A percentile compares a stretch with the other conserved stretches of the same genome.
These are phyloP conservation scores for Paramarasmius palmivorus DNA, from an alignment of 1,284 basidiomycete species.

Conservation along the genomic window DNA sequence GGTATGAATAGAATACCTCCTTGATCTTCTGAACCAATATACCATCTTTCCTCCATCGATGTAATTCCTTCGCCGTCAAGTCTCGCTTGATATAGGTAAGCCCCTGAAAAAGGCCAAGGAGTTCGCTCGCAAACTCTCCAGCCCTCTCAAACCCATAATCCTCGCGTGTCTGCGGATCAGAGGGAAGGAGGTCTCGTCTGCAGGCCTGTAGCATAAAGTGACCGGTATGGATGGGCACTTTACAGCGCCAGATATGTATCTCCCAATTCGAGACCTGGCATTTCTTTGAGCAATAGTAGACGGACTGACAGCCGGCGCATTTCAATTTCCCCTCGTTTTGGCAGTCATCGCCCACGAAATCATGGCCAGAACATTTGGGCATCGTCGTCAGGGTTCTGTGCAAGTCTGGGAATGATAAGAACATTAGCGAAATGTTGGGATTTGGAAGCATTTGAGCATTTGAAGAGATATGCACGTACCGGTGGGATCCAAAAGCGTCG, in stretches of 20 bases:
- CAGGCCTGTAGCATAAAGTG: conserved; percentile 31
- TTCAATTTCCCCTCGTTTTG: background rate
- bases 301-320: conserved; percentile 17
- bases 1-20: conserved; percentile 24
- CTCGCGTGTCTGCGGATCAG: conserved; percentile 28
- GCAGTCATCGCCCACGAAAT: background rate
- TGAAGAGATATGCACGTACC: no score
- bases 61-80: conserved; percentile 26
- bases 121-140: conserved; percentile 13
- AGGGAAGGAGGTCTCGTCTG: conserved; percentile 24
- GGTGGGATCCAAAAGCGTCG: no score
- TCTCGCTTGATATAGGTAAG: conserved; percentile 21
- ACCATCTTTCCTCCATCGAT: conserved; percentile 32
- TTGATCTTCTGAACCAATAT: conserved; percentile 34
- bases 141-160: conserved; percentile 38
- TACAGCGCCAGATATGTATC: conserved; percentile 35
- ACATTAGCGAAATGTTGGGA: no score
- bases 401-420: no score
- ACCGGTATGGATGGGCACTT: conserved; percentile 31
- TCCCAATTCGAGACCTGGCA: conserved; percentile 33
- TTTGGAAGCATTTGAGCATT: no score
- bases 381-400: no score
- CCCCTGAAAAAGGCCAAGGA: conserved; percentile 34
- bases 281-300: conserved; percentile 31
- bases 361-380: background rate